Evolutionary conservation across 1,139 yeast species (phyloP).

Genomic region (Yamadazyma pseudoaaseri): DNA sequence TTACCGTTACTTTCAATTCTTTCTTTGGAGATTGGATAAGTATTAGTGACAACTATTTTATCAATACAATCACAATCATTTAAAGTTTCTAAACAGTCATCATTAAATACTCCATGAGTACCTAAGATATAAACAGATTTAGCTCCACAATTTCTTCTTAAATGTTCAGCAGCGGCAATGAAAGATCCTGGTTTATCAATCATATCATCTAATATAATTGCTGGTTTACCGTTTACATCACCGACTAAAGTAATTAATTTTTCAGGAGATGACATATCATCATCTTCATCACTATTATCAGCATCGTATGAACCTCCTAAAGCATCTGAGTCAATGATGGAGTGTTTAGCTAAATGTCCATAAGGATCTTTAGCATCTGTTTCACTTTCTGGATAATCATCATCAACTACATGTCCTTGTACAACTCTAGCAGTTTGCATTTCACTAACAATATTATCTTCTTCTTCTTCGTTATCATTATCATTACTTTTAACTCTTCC

Average conservation of each 20-base stretch:
- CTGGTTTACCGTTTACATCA: slow-evolving; percentile 86
- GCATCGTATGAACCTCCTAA: slow-evolving; percentile 86
- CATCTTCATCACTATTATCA: slow-evolving; percentile 76
- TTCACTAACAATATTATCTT: slow-evolving; percentile 73
- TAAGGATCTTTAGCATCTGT: slow-evolving; percentile 1
- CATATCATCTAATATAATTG: slow-evolving; percentile 94
- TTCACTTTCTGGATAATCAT: slow-evolving; percentile 50
- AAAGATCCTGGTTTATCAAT: slow-evolving; percentile 92
- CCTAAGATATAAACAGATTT: slow-evolving; percentile 87
- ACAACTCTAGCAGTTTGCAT: slow-evolving; percentile 95
- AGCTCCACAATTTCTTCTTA: slow-evolving; percentile 94
- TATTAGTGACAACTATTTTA: slow-evolving; percentile 89
- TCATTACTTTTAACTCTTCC: slow-evolving; percentile 10
- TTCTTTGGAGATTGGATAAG: slow-evolving; percentile 79
- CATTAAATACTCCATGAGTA: slow-evolving; percentile 92
- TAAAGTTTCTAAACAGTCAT: slow-evolving; percentile 77
- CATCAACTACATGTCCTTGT: slow-evolving; percentile 96
- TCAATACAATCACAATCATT: slow-evolving; percentile 81
- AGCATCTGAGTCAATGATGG: slow-evolving; percentile 47
- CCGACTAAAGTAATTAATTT: slow-evolving; percentile 95
- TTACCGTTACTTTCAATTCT: slow-evolving; percentile 58
- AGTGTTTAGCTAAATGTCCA: slow-evolving; percentile 13
- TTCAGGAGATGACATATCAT: slow-evolving; percentile 67
- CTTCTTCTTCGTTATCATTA: slow-evolving; percentile 52
- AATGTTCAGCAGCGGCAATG: slow-evolving; percentile 97